A percentile compares a stretch with the other conserved stretches of the same genome.
phyloP scores from a whole-genome alignment of 345 rosid species.

The Dipteronia sinensis region DNA sequence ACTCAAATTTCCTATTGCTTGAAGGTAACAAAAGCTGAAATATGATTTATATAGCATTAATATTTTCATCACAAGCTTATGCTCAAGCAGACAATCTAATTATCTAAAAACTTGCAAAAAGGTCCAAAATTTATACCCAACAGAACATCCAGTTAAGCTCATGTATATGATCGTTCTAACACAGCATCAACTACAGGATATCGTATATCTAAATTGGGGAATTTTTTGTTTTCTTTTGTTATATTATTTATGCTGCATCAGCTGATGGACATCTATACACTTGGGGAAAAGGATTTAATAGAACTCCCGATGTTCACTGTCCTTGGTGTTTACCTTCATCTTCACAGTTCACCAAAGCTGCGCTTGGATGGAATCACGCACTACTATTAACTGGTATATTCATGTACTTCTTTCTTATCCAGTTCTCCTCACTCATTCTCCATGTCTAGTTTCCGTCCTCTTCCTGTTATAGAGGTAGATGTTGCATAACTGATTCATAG shows the following conservation, averaged over 20 bases:
- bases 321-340: slow-evolving; percentile 51
- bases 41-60: slow-evolving; percentile 1
- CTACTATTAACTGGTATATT: slow-evolving; percentile 59
- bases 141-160: no score
- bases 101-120: background rate
- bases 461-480: background rate
- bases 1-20: background rate
- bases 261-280: slow-evolving; percentile 61
- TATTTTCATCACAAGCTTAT: background rate
- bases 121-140: no score
- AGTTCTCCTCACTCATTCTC: background rate
- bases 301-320: slow-evolving; percentile 43
- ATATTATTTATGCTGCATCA: slow-evolving; percentile 32
- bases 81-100: background rate
- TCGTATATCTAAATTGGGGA: background rate
- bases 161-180: background rate
- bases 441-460: background rate
- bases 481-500: slow-evolving; percentile 6
- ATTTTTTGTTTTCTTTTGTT: slow-evolving; percentile 7
- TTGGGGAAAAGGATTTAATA: slow-evolving; percentile 85
- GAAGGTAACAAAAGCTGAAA: background rate
- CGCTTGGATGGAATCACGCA: slow-evolving; percentile 88
- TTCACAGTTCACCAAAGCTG: slow-evolving; percentile 41
- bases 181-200: background rate
- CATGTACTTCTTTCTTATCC: background rate